Percentiles rank a stretch among this genome's conserved stretches.
phyloP scores from a whole-genome alignment of 2,329 filamentous ascomycete species.

The Ophiostoma novo-ulmi region DNA sequence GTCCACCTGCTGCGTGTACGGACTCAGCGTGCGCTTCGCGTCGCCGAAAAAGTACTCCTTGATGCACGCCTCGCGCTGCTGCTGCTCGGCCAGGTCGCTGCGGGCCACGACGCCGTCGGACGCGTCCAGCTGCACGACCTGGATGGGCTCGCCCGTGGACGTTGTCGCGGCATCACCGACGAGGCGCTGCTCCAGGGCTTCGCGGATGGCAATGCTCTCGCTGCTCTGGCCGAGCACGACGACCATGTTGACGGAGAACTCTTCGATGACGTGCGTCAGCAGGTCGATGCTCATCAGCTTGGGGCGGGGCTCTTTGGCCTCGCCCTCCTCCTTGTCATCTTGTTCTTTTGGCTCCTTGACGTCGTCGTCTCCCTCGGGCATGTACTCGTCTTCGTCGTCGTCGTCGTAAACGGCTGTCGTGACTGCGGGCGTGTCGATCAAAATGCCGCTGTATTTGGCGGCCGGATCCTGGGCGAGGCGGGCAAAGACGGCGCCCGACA shows the following conservation, averaged over 20 bases:
- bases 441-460: conserved; percentile 67
- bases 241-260: conserved; percentile 69
- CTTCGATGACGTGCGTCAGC: conserved; percentile 66
- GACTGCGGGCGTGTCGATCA: conserved; percentile 77
- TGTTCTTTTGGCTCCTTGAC: neutral
- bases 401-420: conserved; percentile 45
- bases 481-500: conserved; percentile 73
- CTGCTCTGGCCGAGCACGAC: conserved; percentile 67
- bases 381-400: neutral
- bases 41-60: conserved; percentile 94
- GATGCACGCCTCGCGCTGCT: conserved; percentile 68
- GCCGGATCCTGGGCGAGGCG: conserved; percentile 70
- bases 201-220: conserved; percentile 55
- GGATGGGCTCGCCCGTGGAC: conserved; percentile 61
- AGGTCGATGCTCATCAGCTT: conserved; percentile 58
- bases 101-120: conserved; percentile 80
- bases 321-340: neutral
- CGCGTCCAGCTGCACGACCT: conserved; percentile 72
- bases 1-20: conserved; percentile 78
- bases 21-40: conserved; percentile 68
- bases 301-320: conserved; percentile 33
- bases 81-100: conserved; percentile 68
- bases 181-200: conserved; percentile 63
- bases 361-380: neutral
- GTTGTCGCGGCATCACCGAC: conserved; percentile 41